Percentiles rank a stretch among this genome's conserved stretches.
Conservation (phyloP, 331 rosid species). For the Cydonia oblonga region DNA sequence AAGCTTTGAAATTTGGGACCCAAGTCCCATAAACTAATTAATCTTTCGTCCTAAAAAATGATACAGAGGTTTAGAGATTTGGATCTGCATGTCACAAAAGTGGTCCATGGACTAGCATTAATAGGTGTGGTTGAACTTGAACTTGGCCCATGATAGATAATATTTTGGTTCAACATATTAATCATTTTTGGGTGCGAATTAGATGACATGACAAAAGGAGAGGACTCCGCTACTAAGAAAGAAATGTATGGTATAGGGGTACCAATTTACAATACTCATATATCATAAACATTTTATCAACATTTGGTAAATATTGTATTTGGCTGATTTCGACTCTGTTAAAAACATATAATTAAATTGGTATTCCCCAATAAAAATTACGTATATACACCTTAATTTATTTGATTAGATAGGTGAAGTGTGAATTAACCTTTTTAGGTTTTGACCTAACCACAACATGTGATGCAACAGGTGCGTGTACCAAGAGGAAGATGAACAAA, state of each 20-base stretch:
- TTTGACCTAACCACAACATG: neutral
- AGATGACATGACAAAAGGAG: neutral
- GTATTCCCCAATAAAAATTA: neutral
- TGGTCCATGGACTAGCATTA: neutral
- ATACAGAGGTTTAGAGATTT: neutral
- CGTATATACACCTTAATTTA: neutral
- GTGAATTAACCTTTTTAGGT: neutral
- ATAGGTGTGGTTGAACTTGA: neutral
- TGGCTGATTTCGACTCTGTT: neutral
- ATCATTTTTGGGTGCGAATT: neutral
- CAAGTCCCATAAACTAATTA: neutral
- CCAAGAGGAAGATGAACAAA: slow-evolving; percentile 89
- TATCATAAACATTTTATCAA: too few relatives aligned
- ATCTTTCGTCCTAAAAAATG: neutral
- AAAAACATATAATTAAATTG: too few relatives aligned
- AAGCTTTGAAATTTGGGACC: neutral
- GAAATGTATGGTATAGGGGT: too few relatives aligned
- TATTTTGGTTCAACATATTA: neutral
- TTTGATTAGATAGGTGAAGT: neutral
- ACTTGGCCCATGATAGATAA: neutral
- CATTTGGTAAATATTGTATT: neutral
- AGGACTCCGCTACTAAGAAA: neutral
- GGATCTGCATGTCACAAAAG: neutral
- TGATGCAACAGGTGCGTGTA: slow-evolving; percentile 50
- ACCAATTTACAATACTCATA: neutral